A percentile compares a stretch with the other conserved stretches of the same genome.
These are phyloP conservation scores for Helianthus annuus DNA, from an alignment of 129 eudicot genomes.

Conservation along the genomic window HanXRQr2.0-SUNRISE NC_035445.2:152995365-152995864, in stretches of 20 bases:
- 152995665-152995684: conserved; percentile 87
- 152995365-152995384: too few relatives aligned
- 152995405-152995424: too few relatives aligned
- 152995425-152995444: too few relatives aligned
- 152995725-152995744: conserved; percentile 79
- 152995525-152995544: neutral
- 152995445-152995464: too few relatives aligned
- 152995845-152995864: neutral
- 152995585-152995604: neutral
- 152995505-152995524: neutral
- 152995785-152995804: conserved; percentile 91
- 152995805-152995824: conserved; percentile 23
- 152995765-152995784: conserved; percentile 76
- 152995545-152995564: neutral
- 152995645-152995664: conserved; percentile 84
- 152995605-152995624: neutral
- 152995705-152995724: conserved; percentile 80
- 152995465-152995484: too few relatives aligned
- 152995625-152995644: neutral
- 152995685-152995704: conserved; percentile 86
- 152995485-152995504: neutral
- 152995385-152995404: too few relatives aligned
- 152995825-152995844: neutral
- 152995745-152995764: conserved; percentile 92
- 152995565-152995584: neutral